Evolutionary conservation across 2,329 filamentous ascomycete genomes (phyloP).

Genomic region (Claviceps capensis): DNA sequence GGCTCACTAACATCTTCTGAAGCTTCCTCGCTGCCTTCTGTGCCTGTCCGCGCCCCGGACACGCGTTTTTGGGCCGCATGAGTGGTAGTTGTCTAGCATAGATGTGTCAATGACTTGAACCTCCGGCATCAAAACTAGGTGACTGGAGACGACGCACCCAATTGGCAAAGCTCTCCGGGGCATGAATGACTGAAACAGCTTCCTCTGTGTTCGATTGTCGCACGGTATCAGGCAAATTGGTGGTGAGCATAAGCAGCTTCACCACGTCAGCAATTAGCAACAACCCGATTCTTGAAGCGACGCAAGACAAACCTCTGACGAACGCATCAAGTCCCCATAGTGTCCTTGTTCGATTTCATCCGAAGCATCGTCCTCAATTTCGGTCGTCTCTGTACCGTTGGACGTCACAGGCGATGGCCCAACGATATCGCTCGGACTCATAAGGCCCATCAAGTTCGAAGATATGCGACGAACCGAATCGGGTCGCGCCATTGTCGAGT

Average conservation of each 20-base stretch:
- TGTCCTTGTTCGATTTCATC: slow-evolving; percentile 39
- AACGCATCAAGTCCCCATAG: slow-evolving; percentile 8
- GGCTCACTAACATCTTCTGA: slow-evolving; percentile 13
- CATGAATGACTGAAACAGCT: slow-evolving; percentile 82
- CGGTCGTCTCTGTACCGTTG: slow-evolving; percentile 68
- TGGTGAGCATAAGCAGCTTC: slow-evolving; percentile 40
- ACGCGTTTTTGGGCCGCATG: slow-evolving; percentile 21
- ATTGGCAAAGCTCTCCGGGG: slow-evolving; percentile 65
- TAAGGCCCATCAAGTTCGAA: slow-evolving; percentile 39
- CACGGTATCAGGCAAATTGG: slow-evolving; percentile 42
- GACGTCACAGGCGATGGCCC: slow-evolving; percentile 78
- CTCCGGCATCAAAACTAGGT: neutral
- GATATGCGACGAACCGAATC: slow-evolving; percentile 33
- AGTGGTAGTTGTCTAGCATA: slow-evolving; percentile 28
- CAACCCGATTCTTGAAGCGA: neutral
- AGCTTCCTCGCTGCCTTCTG: slow-evolving; percentile 23
- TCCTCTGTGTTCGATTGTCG: slow-evolving; percentile 55
- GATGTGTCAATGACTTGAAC: neutral
- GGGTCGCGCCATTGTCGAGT: slow-evolving; percentile 38
- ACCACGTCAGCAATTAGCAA: slow-evolving; percentile 1
- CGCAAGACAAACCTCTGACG: slow-evolving; percentile 17
- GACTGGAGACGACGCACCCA: slow-evolving; percentile 46
- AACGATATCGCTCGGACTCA: slow-evolving; percentile 55
- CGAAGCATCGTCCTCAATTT: slow-evolving; percentile 65
- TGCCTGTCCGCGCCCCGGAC: slow-evolving; percentile 21